Conservation (phyloP, 352 stramenopile species). For the Blastocystis sp. region DNA sequence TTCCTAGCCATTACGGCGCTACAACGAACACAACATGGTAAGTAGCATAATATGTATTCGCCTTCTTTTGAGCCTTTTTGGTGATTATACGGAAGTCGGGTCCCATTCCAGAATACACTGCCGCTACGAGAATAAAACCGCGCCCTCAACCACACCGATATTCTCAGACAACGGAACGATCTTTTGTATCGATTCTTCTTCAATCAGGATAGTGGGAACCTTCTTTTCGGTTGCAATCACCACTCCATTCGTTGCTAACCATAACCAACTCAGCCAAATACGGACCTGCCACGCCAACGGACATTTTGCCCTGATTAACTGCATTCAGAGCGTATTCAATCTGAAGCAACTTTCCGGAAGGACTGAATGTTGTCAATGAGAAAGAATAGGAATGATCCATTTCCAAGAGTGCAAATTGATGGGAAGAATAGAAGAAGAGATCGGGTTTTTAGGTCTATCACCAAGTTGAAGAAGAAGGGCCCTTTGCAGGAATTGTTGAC, state of each 20-base stretch:
- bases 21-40: constrained; percentile 77
- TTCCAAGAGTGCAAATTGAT: not conserved
- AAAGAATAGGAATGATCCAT: constrained; percentile 86
- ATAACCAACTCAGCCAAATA: not conserved
- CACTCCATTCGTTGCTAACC: constrained; percentile 91
- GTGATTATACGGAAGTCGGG: constrained; percentile 97
- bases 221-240: constrained; percentile 99
- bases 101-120: constrained; percentile 94
- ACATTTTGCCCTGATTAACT: constrained; percentile 92
- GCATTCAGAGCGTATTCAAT: constrained; percentile 99
- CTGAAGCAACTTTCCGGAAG: constrained; percentile 96
- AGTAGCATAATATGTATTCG: constrained; percentile 89
- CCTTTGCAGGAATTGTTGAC: too few relatives aligned
- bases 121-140: constrained; percentile 73
- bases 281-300: constrained; percentile 89
- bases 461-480: too few relatives aligned
- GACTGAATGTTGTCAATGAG: constrained; percentile 98
- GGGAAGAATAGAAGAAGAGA: not conserved
- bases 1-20: constrained; percentile 73
- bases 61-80: constrained; percentile 89
- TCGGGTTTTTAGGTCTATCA: not conserved
- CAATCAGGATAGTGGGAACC: constrained; percentile 87
- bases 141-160: constrained; percentile 72
- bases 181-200: constrained; percentile 90
- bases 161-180: constrained; percentile 87